Evolutionary conservation across 192 early-diverging fungal species (phyloP), one percentile per base, ranked within the genome.

Genomic region (Umbelopsis isabellina): DNA sequence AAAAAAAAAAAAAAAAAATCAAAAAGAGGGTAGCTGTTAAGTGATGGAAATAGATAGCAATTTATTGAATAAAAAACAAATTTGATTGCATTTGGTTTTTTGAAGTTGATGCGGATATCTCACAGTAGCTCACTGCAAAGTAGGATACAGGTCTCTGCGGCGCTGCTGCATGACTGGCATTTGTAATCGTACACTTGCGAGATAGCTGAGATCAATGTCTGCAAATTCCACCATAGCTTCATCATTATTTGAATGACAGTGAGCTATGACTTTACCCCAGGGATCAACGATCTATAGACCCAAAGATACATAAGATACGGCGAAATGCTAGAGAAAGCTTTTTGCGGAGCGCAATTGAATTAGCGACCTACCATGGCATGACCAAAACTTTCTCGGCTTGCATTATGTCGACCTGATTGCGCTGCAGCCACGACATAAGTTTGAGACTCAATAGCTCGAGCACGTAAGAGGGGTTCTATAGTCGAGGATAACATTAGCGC

Each of bases 371-470:
- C 87, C 92, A 93, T 90, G 27, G 94, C 83, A 66, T 93, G 83
- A 8, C 94, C 94, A 73, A 88, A 93, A 73, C 90, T 93, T 20
- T 73, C 73, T 45, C 94, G 85, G 22, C 86, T 90, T 21, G 83
- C 69, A 75, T 86, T 88, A 53, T 95, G 92, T 71, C 87, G 83
- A 21, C 94, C 92, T 8, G 85, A 81, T 37, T 95, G 94, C 7
- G 92, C 93, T 15, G 90, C 87, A 1, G 91, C 94, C 71, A 93
- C 80, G 15, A 95, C 94, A 78, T 90, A 95, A 1, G 84, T 83
- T 70, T 95, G 94, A 5, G 87, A 93, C 71, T 95, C 94, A 47
- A 95, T 93, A 1, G 94, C 94, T 44, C 94, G 83, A 16, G 92
- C 90, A 18, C 92, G 83, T 51, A 94, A 80, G 13, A 95, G 85